phyloP scores from a whole-genome alignment of 2,329 filamentous ascomycete species.

The Trichothecium roseum region DNA sequence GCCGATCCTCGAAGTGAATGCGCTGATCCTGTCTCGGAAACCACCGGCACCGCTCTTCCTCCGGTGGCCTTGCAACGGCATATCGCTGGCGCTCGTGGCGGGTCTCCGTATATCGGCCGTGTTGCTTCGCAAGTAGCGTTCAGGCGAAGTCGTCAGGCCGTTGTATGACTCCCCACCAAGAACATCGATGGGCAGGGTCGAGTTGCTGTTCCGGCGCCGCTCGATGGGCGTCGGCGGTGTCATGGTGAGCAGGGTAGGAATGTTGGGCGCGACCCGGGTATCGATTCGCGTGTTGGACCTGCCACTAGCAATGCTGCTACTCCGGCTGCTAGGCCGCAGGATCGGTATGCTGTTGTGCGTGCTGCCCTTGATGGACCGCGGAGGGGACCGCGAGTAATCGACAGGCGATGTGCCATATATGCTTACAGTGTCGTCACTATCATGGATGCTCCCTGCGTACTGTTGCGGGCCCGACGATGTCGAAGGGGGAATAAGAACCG shows the following conservation, averaged over 20 bases:
- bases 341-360: conserved; percentile 36
- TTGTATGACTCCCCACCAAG: conserved; percentile 21
- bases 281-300: conserved; percentile 25
- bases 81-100: conserved; percentile 19
- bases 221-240: conserved; percentile 34
- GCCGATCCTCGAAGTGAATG: conserved; percentile 19
- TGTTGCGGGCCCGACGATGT: conserved; percentile 24
- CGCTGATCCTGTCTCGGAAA: conserved; percentile 23
- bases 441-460: conserved; percentile 32
- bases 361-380: conserved; percentile 38
- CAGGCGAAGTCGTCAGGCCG: conserved; percentile 12
- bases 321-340: conserved; percentile 36
- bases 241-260: conserved; percentile 35
- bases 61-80: conserved; percentile 12
- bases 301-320: conserved; percentile 40
- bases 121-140: conserved; percentile 8
- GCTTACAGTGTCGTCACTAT: conserved; percentile 48
- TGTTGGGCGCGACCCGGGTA: background rate
- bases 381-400: conserved; percentile 50
- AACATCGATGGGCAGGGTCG: conserved; percentile 17
- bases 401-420: conserved; percentile 41
- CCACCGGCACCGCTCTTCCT: conserved; percentile 18
- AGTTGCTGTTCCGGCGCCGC: conserved; percentile 4
- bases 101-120: conserved; percentile 12
- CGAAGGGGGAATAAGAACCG: conserved; percentile 47